Evolutionary conservation across 1,284 basidiomycete species (phyloP).

Genomic region (Clitocybe nebularis): DNA sequence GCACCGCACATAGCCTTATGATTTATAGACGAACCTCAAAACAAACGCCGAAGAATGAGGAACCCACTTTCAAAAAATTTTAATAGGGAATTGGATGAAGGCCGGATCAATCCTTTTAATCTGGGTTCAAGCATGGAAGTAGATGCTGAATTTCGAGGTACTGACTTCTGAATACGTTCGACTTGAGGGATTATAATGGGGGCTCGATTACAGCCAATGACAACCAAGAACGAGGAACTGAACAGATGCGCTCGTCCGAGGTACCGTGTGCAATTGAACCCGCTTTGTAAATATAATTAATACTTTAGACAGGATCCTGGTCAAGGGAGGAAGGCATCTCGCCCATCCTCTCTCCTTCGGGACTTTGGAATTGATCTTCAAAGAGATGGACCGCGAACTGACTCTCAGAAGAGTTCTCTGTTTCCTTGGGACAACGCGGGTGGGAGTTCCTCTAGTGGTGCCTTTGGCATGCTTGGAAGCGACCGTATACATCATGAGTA

Average conservation of each 20-base stretch:
- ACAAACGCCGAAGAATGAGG: constrained; percentile 35
- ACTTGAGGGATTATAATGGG: no score
- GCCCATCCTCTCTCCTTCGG: constrained; percentile 43
- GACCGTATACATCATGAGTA: constrained; percentile 44
- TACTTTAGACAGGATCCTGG: constrained; percentile 60
- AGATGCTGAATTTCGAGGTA: no score
- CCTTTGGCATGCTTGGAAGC: constrained; percentile 36
- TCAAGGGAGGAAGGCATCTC: constrained; percentile 62
- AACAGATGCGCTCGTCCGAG: constrained; percentile 68
- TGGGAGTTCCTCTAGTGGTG: constrained; percentile 52
- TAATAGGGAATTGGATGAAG: neutral
- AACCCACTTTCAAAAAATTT: neutral
- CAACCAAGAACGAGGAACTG: no score
- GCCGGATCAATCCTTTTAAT: neutral
- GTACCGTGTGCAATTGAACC: constrained; percentile 27
- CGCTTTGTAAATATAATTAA: constrained; percentile 12
- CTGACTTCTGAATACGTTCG: no score
- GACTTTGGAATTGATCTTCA: constrained; percentile 42
- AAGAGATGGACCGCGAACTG: constrained; percentile 29
- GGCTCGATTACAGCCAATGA: no score
- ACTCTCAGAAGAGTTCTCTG: constrained; percentile 65
- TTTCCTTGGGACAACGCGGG: constrained; percentile 83
- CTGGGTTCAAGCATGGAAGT: constrained; percentile 2
- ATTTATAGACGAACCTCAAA: constrained; percentile 30
- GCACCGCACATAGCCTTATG: neutral